phyloP scores from a whole-genome alignment of 805 yeast species.

The Metschnikowia hibisci region DNA sequence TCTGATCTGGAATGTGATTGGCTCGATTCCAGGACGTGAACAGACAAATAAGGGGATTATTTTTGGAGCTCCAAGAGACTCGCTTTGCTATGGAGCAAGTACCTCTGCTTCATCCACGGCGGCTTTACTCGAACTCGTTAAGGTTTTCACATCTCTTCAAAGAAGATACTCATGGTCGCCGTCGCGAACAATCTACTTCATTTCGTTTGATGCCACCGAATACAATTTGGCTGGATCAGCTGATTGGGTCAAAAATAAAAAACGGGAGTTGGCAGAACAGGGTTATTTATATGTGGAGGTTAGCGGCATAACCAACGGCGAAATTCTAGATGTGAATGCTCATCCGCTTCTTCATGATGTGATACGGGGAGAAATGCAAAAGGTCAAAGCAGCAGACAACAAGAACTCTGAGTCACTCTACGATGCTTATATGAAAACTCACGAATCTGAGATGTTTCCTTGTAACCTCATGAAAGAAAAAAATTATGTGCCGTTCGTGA shows the following conservation, averaged over 20 bases:
- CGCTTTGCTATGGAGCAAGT: constrained; percentile 70
- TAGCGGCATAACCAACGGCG: constrained; percentile 57
- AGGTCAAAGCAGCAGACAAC: constrained; percentile 16
- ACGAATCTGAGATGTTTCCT: constrained; percentile 24
- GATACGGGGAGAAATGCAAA: constrained; percentile 40
- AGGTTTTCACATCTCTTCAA: constrained; percentile 61
- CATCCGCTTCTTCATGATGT: constrained; percentile 61
- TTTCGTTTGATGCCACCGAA: constrained; percentile 77
- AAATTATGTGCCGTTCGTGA: constrained; percentile 66
- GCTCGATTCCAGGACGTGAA: constrained; percentile 75
- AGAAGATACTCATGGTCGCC: constrained; percentile 76
- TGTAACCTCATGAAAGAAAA: constrained; percentile 43
- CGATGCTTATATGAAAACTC: constrained; percentile 25
- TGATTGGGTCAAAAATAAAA: constrained; percentile 62
- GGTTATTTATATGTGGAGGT: constrained; percentile 73
- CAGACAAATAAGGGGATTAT: constrained; percentile 69
- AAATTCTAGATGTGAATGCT: constrained; percentile 50
- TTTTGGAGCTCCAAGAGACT: constrained; percentile 80
- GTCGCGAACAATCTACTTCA: constrained; percentile 73
- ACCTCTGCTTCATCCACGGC: constrained; percentile 74
- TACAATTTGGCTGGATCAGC: constrained; percentile 84
- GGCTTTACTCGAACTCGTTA: constrained; percentile 64
- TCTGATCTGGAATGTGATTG: constrained; percentile 73
- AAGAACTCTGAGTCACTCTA: constrained; percentile 17
- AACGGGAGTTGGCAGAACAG: constrained; percentile 52